A percentile compares a stretch with the other conserved stretches of the same genome.
These are phyloP conservation scores for Monosporozyma unispora DNA, from an alignment of 805 yeast species.

Conservation along the genomic window DNA sequence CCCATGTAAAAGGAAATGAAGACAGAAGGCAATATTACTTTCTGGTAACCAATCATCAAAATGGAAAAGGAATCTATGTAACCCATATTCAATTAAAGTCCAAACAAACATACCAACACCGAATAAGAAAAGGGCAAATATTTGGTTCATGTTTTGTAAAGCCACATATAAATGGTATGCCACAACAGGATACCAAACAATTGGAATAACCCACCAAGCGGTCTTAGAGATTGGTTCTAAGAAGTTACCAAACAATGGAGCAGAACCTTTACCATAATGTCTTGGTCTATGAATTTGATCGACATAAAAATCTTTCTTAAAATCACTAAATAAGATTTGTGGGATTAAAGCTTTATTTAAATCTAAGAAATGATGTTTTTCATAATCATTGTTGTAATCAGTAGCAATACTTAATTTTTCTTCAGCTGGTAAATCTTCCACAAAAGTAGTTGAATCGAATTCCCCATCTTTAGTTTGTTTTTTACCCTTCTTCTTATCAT, in stretches of 20 bases:
- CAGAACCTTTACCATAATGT: constrained; percentile 95
- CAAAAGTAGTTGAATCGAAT: constrained; percentile 47
- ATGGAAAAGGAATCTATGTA: constrained; percentile 92
- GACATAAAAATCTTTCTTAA: constrained; percentile 80
- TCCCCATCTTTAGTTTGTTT: constrained; percentile 25
- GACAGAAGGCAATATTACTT: constrained; percentile 58
- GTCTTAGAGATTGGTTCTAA: constrained; percentile 86
- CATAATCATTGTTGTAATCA: constrained; percentile 60
- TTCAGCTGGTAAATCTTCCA: constrained; percentile 56
- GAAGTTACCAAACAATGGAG: constrained; percentile 90
- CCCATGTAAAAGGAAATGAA: constrained; percentile 91
- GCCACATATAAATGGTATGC: constrained; percentile 55
- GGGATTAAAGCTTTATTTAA: constrained; percentile 68
- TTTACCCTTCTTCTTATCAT: no score
- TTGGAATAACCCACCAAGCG: constrained; percentile 90
- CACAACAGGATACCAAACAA: constrained; percentile 79
- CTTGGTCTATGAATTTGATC: constrained; percentile 97
- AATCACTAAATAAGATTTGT: constrained; percentile 70
- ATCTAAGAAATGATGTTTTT: constrained; percentile 79
- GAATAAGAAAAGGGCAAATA: constrained; percentile 51
- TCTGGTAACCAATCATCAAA: constrained; percentile 82
- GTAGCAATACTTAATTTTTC: constrained; percentile 70
- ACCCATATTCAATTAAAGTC: constrained; percentile 81
- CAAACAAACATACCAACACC: constrained; percentile 78
- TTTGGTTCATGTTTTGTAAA: constrained; percentile 36